Base-by-base conservation (phyloP, 495 filamentous ascomycete species). In the Jackrogersella minutella region DNA sequence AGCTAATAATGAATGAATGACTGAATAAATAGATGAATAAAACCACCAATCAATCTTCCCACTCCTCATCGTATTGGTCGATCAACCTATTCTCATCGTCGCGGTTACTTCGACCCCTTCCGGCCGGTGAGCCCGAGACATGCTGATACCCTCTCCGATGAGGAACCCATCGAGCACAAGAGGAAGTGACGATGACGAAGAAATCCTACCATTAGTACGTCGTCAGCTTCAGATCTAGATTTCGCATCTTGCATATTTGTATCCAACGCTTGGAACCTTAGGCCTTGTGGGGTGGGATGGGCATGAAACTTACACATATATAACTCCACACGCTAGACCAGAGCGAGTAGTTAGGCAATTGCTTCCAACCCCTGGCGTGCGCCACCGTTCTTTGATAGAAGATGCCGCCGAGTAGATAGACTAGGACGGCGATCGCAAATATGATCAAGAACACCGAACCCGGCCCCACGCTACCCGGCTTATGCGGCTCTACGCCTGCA, bases 31-130 rank as follows among this genome's bases (percentile, higher is more conserved):
- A n/a, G n/a, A n/a, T n/a, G n/a, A n/a, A n/a, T n/a, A n/a, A n/a
- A n/a, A n/a, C n/a, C n/a, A n/a, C n/a, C 28, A 57, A 31, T 74
- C 37, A 86, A 60, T 87, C 86, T 53, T 86, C 85, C 86, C 86
- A 98, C 74, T 97, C 93, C 76, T 98, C 95, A 73, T 99, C 96
- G 47, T 97, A 83, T 74, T 97, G 91, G 78, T 99, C 95, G 71
- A 99, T 98, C 66, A 98, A 77, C 57, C 92, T 80, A 77, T 99
- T 97, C 75, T 97, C 95, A 49, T 91, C 93, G 39, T 97, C 95
- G 0, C 88, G 73, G 41, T 41, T 70, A 44, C 80, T 81, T 13
- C 81, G 69, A 53, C 78, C 79, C 41, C 82, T 74, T 39, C 80
- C 76, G 34, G 73, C 70, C 31, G 78, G 82, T 21, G 74, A 82